phyloP scores from a whole-genome alignment of 306 rosid species.

The Purshia tridentata region DNA sequence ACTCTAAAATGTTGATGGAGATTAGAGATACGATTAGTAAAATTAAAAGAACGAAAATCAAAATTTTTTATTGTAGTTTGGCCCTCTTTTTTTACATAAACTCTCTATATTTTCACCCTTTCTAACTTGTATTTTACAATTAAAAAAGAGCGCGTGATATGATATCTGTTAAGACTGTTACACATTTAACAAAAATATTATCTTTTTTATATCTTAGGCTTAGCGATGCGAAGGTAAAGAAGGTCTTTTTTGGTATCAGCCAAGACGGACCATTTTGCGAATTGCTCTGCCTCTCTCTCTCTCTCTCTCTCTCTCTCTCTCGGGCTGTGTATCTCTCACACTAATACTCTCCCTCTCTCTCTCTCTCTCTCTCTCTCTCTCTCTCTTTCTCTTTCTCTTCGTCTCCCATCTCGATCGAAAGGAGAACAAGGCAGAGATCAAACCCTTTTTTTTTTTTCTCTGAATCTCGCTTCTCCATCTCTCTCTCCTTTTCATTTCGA shows the following conservation, averaged over 20 bases:
- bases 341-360: constrained; percentile 19
- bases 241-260: constrained; percentile 18
- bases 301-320: constrained; percentile 25
- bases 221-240: constrained; percentile 21
- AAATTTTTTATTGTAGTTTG: too few relatives aligned
- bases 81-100: too few relatives aligned
- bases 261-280: not conserved
- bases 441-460: constrained; percentile 9
- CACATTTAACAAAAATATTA: too few relatives aligned
- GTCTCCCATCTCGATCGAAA: constrained; percentile 40
- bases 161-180: too few relatives aligned
- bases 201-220: too few relatives aligned
- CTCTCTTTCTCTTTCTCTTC: constrained; percentile 27
- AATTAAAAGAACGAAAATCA: too few relatives aligned
- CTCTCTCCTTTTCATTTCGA: constrained; percentile 28
- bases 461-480: constrained; percentile 19
- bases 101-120: too few relatives aligned
- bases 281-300: not conserved
- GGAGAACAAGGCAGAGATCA: constrained; percentile 26
- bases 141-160: too few relatives aligned
- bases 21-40: too few relatives aligned
- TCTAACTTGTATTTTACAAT: too few relatives aligned
- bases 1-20: too few relatives aligned
- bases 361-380: constrained; percentile 26
- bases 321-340: constrained; percentile 11